Percentiles rank a stretch among this genome's conserved stretches.
Evolutionary conservation across 2,329 filamentous ascomycete genomes (phyloP).

Genomic region (Neopestalotiopsis sp.): DNA sequence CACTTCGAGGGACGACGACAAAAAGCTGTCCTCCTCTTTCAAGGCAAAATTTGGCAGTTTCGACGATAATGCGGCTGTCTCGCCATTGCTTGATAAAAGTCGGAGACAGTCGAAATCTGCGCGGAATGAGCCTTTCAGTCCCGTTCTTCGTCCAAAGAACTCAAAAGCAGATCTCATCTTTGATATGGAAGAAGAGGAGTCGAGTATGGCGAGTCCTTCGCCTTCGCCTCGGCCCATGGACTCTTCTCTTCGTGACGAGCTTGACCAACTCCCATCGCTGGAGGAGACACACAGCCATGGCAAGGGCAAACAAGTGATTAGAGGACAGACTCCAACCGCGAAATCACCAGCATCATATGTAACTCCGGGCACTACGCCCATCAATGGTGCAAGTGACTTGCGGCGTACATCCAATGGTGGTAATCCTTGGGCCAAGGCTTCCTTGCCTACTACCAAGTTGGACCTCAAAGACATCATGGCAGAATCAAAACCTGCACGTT

Average conservation of each 20-base stretch:
- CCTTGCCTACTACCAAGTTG: constrained; percentile 65
- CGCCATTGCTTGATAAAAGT: constrained; percentile 48
- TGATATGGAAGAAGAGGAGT: constrained; percentile 84
- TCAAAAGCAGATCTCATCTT: constrained; percentile 85
- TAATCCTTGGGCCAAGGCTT: constrained; percentile 55
- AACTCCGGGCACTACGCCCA: constrained; percentile 17
- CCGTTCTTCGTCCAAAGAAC: constrained; percentile 69
- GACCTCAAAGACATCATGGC: constrained; percentile 80
- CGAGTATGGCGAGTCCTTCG: constrained; percentile 36
- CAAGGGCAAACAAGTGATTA: constrained; percentile 40
- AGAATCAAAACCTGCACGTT: constrained; percentile 54
- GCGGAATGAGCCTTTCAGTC: constrained; percentile 66
- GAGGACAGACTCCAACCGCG: constrained; percentile 17
- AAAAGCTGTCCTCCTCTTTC: constrained; percentile 63
- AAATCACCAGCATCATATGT: constrained; percentile 20
- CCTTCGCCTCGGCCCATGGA: constrained; percentile 29
- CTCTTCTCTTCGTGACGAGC: constrained; percentile 26
- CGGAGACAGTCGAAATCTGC: constrained; percentile 51
- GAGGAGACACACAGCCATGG: constrained; percentile 44
- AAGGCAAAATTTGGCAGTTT: constrained; percentile 65
- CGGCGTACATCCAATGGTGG: constrained; percentile 27
- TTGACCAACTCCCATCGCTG: constrained; percentile 36
- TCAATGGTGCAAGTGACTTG: constrained; percentile 20
- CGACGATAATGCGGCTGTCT: constrained; percentile 60
- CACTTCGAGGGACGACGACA: constrained; percentile 69